These are phyloP conservation scores for Mariannaea sp. DNA, from an alignment of 2,329 filamentous ascomycete genomes.

Conservation along the genomic window DNA sequence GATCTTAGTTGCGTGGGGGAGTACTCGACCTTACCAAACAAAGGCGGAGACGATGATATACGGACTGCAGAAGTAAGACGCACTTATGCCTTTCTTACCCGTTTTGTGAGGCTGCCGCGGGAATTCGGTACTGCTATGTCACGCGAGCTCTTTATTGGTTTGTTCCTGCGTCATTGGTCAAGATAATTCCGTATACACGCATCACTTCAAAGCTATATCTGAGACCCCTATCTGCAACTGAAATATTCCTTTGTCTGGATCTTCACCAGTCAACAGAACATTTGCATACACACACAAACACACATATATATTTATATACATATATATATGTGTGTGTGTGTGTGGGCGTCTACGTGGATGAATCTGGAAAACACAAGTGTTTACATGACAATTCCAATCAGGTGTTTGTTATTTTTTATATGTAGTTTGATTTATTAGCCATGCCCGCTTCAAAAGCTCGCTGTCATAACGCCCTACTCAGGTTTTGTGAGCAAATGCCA, in stretches of 20 bases:
- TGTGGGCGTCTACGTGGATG: too few relatives aligned
- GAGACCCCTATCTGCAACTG: too few relatives aligned
- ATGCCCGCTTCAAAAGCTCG: conserved; percentile 17
- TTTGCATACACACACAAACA: too few relatives aligned
- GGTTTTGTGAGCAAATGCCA: conserved; percentile 6
- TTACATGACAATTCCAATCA: conserved; percentile 1
- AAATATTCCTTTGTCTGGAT: too few relatives aligned
- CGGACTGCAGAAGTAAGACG: background rate
- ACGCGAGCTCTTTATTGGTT: conserved; percentile 21
- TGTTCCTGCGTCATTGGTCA: conserved; percentile 4
- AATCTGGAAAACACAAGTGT: background rate
- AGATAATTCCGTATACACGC: too few relatives aligned
- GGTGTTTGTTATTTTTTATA: conserved; percentile 5
- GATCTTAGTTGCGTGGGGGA: conserved; percentile 1
- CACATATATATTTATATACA: too few relatives aligned
- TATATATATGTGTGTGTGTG: too few relatives aligned
- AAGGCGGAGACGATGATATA: background rate
- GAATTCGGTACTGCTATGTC: conserved; percentile 14
- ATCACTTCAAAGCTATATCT: too few relatives aligned
- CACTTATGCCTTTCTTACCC: background rate
- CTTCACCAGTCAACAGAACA: too few relatives aligned
- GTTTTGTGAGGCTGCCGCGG: background rate
- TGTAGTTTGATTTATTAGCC: conserved; percentile 22
- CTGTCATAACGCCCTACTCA: conserved; percentile 22
- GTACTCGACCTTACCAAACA: too few relatives aligned